Conservation (phyloP, 2,329 filamentous ascomycete genomes). For the Orbilia ellipsospora region DNA sequence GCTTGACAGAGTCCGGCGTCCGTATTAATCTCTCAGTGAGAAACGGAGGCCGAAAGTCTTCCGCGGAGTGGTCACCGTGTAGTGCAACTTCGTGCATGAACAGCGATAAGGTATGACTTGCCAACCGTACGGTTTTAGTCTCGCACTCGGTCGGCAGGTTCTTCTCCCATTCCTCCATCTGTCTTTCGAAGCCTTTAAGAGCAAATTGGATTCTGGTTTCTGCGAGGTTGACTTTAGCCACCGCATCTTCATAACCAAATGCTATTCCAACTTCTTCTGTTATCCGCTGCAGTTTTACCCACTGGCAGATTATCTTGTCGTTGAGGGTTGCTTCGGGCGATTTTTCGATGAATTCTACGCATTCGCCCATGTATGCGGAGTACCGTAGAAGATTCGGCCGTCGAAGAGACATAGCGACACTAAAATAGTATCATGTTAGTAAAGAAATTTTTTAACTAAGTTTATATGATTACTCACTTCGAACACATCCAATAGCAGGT, state of each 20-base stretch:
- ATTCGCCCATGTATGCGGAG: slow-evolving; percentile 65
- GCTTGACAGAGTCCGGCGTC: slow-evolving; percentile 57
- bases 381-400: slow-evolving; percentile 65
- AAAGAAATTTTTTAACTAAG: too few relatives aligned
- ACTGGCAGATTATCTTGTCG: slow-evolving; percentile 64
- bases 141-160: slow-evolving; percentile 63
- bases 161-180: slow-evolving; percentile 66
- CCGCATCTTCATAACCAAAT: slow-evolving; percentile 70
- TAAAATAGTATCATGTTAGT: slow-evolving; percentile 49
- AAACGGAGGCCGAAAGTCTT: slow-evolving; percentile 64
- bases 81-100: slow-evolving; percentile 82
- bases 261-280: slow-evolving; percentile 69
- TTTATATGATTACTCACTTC: slow-evolving; percentile 55
- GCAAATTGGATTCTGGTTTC: slow-evolving; percentile 69
- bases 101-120: slow-evolving; percentile 67
- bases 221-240: slow-evolving; percentile 67
- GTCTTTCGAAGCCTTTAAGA: slow-evolving; percentile 68
- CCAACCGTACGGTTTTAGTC: slow-evolving; percentile 44
- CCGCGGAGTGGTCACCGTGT: slow-evolving; percentile 71
- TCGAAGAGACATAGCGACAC: slow-evolving; percentile 64
- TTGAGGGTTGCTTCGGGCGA: slow-evolving; percentile 63
- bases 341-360: slow-evolving; percentile 63
- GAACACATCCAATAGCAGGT: slow-evolving; percentile 61
- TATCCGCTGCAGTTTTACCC: slow-evolving; percentile 65
- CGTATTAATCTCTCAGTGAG: slow-evolving; percentile 59